phyloP scores from a whole-genome alignment of 2,329 filamentous ascomycete genomes.

The Cladosporium austrohemisphaericum region DNA sequence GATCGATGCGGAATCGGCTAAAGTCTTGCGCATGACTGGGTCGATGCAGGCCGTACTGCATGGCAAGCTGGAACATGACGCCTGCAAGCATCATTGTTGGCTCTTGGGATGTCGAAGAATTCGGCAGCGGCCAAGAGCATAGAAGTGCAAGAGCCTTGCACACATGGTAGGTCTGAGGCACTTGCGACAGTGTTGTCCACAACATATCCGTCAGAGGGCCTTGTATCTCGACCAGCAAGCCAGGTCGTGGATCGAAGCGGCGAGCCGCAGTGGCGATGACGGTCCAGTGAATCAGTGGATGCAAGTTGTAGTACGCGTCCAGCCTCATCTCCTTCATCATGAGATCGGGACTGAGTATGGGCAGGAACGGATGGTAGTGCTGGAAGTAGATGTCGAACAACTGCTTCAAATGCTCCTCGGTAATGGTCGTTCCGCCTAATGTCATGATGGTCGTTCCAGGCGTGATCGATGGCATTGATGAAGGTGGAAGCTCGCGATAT shows the following conservation, averaged over 20 bases:
- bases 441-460: conserved; percentile 57
- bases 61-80: conserved; percentile 83
- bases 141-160: conserved; percentile 77
- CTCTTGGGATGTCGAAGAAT: conserved; percentile 74
- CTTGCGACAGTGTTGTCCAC: conserved; percentile 73
- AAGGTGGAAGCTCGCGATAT: conserved; percentile 37
- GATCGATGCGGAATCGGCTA: conserved; percentile 61
- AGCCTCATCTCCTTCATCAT: conserved; percentile 23
- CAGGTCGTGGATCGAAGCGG: conserved; percentile 61
- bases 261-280: conserved; percentile 72
- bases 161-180: conserved; percentile 74
- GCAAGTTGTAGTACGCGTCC: conserved; percentile 66
- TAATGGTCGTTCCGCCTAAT: conserved; percentile 48
- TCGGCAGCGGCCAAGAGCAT: conserved; percentile 78
- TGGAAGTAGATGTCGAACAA: conserved; percentile 73
- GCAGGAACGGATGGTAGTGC: conserved; percentile 73
- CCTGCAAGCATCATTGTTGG: conserved; percentile 78
- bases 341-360: conserved; percentile 69
- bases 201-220: conserved; percentile 64
- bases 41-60: conserved; percentile 76
- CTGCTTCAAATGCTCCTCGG: conserved; percentile 42
- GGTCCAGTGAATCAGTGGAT: conserved; percentile 81
- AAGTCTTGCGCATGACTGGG: conserved; percentile 82
- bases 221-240: conserved; percentile 64
- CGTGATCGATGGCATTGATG: conserved; percentile 48